Conservation (phyloP, 1,284 basidiomycete genomes). For the Cutaneotrichosporon daszewskae region DNA sequence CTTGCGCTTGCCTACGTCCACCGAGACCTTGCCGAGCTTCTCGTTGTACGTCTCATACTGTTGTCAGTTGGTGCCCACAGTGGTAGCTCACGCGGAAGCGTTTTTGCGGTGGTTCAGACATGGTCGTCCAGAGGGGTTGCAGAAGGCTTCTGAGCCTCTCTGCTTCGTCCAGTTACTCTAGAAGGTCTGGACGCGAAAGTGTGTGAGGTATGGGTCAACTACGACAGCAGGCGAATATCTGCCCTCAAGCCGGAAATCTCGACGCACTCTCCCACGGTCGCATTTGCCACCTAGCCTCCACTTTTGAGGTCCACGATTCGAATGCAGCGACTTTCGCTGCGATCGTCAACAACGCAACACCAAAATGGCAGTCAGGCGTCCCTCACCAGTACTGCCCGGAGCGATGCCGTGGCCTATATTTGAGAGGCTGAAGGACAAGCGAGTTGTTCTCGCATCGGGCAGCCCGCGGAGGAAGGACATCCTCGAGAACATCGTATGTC, state of each 20-base stretch:
- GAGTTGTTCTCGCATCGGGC: slow-evolving; percentile 76
- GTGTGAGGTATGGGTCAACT: no score
- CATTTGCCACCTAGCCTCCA: no score
- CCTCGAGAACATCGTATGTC: slow-evolving; percentile 66
- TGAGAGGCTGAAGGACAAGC: slow-evolving; percentile 61
- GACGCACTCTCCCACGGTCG: slow-evolving; percentile 1
- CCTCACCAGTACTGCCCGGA: slow-evolving; percentile 57
- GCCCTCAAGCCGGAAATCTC: no score
- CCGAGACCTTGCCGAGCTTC: slow-evolving; percentile 39
- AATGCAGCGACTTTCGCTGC: no score
- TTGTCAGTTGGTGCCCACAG: neutral
- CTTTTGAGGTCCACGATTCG: no score
- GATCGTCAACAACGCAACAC: neutral
- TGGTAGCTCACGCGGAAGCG: slow-evolving; percentile 34
- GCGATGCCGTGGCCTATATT: slow-evolving; percentile 67
- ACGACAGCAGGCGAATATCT: no score
- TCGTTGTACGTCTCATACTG: slow-evolving; percentile 45
- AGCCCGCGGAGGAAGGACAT: slow-evolving; percentile 82
- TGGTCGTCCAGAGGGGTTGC: slow-evolving; percentile 6
- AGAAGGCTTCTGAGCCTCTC: neutral
- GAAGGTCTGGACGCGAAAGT: no score
- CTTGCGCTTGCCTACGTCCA: slow-evolving; percentile 41
- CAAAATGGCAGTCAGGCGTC: slow-evolving; percentile 11
- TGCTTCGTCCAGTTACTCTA: no score
- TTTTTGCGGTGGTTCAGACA: slow-evolving; percentile 43